These are phyloP conservation scores for Chaetomium tenue DNA, from an alignment of 495 filamentous ascomycete genomes.

Conservation along the genomic window DNA sequence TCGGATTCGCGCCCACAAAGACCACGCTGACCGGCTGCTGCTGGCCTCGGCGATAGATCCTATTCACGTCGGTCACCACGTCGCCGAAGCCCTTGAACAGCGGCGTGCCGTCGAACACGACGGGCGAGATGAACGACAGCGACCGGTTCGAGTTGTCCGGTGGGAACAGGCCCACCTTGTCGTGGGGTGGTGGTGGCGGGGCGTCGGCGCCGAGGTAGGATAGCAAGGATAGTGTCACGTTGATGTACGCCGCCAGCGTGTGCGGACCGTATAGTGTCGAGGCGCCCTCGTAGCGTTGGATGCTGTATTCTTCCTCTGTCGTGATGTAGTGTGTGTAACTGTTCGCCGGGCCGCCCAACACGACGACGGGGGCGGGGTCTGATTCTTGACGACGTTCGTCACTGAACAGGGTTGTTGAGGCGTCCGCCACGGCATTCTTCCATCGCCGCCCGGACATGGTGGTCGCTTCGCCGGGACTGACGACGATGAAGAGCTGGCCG, in stretches of 20 bases:
- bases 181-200: slow-evolving; percentile 45
- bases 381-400: slow-evolving; percentile 25
- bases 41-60: slow-evolving; percentile 57
- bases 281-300: slow-evolving; percentile 94
- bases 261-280: slow-evolving; percentile 94
- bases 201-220: slow-evolving; percentile 60
- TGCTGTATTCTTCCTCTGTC: slow-evolving; percentile 84
- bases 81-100: slow-evolving; percentile 76
- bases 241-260: slow-evolving; percentile 86
- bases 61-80: slow-evolving; percentile 58
- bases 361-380: slow-evolving; percentile 59
- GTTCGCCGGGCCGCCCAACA: slow-evolving; percentile 92
- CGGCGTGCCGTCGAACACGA: slow-evolving; percentile 70
- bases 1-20: slow-evolving; percentile 87
- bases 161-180: slow-evolving; percentile 59
- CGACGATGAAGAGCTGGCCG: slow-evolving; percentile 82
- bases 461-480: slow-evolving; percentile 86
- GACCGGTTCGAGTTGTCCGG: slow-evolving; percentile 80
- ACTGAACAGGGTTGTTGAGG: slow-evolving; percentile 46
- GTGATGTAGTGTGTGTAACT: slow-evolving; percentile 95
- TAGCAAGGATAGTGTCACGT: slow-evolving; percentile 70
- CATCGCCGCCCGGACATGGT: slow-evolving; percentile 95
- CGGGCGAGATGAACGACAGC: slow-evolving; percentile 75
- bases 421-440: slow-evolving; percentile 71
- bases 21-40: slow-evolving; percentile 52